Base-by-base conservation (phyloP, 305 asterid species). In the Petunia hybrid region DNA sequence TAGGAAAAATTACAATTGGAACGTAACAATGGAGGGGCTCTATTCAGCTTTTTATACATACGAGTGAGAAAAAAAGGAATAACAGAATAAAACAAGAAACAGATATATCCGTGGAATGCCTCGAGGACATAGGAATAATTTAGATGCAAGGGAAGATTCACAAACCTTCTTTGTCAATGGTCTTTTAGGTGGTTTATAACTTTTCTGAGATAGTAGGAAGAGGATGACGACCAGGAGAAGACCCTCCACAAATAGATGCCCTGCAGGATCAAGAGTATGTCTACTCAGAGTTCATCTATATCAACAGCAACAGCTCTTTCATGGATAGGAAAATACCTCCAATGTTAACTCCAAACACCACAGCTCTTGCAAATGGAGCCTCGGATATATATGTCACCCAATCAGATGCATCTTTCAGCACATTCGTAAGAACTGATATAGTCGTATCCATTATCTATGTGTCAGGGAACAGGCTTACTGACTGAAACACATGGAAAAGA, bases 111-210 rank as follows among this genome's bases (percentile, higher is more conserved):
- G 31, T 22, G 31, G 31, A 22, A 22, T 22, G 31, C 31, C 31
- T 22, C 31, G 1, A 22, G 31, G 31, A 22, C 31, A 22, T 22
- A 22, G 31, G 64, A 36, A 53, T 22, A 69, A 45, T 45, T 43
- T 22, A 45, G 76, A 31, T 74, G 45, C 79, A 53, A 53, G 31
- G 64, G 64, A 22, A 22, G 77, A 70, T 1, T 68, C 76, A 74
- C 85, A 57, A 77, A 96, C 99, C 99, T 90, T 94, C 86, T 89
- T 82, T 16, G 98, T 93, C 87, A 96, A 80, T 62, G 99, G 99
- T 82, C 97, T 91, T 88, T 94, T 96, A 61, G 99, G 99, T 81
- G 98, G 99, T 88, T 89, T 93, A 86, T 96, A 96, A 91, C 98
- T 94, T 80, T 91, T 94, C 82, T 92, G 98, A 13, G 97, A 90